Conservation (phyloP, 441 rosid species). For the Erysimum pusillum region DNA sequence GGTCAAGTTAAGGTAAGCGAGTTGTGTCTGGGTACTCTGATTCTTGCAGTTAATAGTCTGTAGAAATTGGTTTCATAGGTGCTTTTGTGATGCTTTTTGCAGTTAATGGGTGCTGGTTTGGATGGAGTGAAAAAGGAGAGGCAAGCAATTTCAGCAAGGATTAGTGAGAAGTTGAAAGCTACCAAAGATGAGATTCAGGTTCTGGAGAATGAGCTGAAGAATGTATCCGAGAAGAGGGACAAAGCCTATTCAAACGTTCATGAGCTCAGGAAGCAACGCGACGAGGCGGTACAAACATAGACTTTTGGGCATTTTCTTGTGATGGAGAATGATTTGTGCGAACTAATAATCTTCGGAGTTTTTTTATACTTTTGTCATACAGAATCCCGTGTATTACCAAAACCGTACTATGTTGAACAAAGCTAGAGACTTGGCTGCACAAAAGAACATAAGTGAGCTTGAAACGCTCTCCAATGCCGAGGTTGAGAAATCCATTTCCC, state of each 20-base stretch:
- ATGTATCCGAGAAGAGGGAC: conserved; percentile 46
- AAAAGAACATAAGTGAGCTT: conserved; percentile 44
- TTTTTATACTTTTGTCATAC: background rate
- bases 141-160: conserved; percentile 51
- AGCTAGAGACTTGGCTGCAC: conserved; percentile 54
- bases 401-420: conserved; percentile 46
- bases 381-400: conserved; percentile 43
- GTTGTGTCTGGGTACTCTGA: background rate
- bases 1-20: conserved; percentile 93
- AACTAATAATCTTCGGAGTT: background rate
- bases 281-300: conserved; percentile 45
- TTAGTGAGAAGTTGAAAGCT: conserved; percentile 49
- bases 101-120: conserved; percentile 54
- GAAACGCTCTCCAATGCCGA: conserved; percentile 45
- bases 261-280: conserved; percentile 48
- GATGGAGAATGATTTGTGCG: conserved; percentile 22
- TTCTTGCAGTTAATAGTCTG: conserved; percentile 18
- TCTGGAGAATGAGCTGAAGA: conserved; percentile 43
- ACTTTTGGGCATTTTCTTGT: background rate
- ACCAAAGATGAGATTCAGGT: conserved; percentile 46
- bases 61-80: conserved; percentile 12
- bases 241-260: conserved; percentile 44
- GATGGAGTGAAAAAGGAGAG: conserved; percentile 52
- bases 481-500: conserved; percentile 76
- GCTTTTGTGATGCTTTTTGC: conserved; percentile 20